These are phyloP conservation scores for Penicillium sp. DNA, from an alignment of 2,329 filamentous ascomycete species.

Conservation along the genomic window DNA sequence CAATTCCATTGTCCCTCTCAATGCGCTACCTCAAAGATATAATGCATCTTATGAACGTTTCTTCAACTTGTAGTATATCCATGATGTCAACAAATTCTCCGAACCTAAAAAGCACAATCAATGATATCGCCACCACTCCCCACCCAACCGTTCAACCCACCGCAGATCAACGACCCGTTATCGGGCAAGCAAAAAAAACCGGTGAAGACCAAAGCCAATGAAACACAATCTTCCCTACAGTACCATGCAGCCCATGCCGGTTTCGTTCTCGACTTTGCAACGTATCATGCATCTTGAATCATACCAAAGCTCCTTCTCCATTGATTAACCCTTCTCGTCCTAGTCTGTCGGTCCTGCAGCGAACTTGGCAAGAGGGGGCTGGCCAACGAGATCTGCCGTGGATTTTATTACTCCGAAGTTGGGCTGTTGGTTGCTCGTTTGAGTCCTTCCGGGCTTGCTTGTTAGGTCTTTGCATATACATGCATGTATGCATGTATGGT, in stretches of 20 bases:
- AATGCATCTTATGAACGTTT: too few relatives aligned
- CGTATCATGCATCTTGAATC: not conserved
- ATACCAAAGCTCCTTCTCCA: conserved; percentile 1
- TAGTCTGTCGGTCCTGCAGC: conserved; percentile 13
- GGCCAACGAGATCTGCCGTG: not conserved
- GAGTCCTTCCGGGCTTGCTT: not conserved
- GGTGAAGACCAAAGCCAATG: not conserved
- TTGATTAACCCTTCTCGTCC: conserved; percentile 22
- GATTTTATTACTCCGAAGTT: not conserved
- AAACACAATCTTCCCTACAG: not conserved
- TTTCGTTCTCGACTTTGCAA: not conserved
- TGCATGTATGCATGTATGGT: not conserved
- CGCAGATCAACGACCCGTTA: not conserved
- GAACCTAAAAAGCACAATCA: not conserved
- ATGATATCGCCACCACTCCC: not conserved
- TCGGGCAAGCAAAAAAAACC: not conserved
- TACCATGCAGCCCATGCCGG: not conserved
- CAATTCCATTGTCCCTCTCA: too few relatives aligned
- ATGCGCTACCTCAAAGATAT: too few relatives aligned
- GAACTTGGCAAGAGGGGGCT: not conserved
- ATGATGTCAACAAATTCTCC: not conserved
- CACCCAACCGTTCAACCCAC: not conserved
- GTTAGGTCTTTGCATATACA: not conserved
- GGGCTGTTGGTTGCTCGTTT: not conserved
- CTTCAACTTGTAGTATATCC: not conserved